Evolutionary conservation across 1,284 basidiomycete species (phyloP).

Genomic region (Fistulinella staudtii): DNA sequence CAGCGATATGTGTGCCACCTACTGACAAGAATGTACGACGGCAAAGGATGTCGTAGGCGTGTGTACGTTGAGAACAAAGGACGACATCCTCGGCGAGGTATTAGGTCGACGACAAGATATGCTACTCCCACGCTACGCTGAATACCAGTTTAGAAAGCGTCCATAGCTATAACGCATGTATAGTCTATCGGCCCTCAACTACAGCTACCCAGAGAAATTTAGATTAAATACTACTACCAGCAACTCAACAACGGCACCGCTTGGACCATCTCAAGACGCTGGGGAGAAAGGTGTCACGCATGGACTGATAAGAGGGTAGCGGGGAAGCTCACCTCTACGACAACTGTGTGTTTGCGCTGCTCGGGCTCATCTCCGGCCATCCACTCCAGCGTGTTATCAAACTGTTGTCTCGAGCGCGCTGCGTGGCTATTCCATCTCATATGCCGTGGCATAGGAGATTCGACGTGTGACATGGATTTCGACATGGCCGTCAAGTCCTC

Average conservation of each 20-base stretch:
- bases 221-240: conserved; percentile 44
- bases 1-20: neutral
- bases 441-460: conserved; percentile 37
- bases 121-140: conserved; percentile 6
- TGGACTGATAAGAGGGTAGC: neutral
- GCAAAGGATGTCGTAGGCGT: conserved; percentile 71
- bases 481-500: conserved; percentile 71
- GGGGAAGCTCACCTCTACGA: conserved; percentile 60
- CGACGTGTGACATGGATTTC: conserved; percentile 66
- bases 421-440: conserved; percentile 44
- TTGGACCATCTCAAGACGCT: conserved; percentile 72
- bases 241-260: conserved; percentile 65
- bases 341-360: conserved; percentile 52
- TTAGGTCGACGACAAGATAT: neutral
- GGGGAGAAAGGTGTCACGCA: conserved; percentile 5
- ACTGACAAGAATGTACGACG: conserved; percentile 66
- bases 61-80: conserved; percentile 62
- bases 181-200: conserved; percentile 10
- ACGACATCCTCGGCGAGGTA: conserved; percentile 8
- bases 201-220: neutral
- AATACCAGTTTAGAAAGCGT: neutral
- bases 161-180: neutral
- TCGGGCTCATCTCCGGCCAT: conserved; percentile 49
- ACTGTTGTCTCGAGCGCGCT: conserved; percentile 27
- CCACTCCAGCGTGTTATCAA: conserved; percentile 59